Base-by-base conservation (phyloP, 345 rosid species). In the Capsella bursapastoris region DNA sequence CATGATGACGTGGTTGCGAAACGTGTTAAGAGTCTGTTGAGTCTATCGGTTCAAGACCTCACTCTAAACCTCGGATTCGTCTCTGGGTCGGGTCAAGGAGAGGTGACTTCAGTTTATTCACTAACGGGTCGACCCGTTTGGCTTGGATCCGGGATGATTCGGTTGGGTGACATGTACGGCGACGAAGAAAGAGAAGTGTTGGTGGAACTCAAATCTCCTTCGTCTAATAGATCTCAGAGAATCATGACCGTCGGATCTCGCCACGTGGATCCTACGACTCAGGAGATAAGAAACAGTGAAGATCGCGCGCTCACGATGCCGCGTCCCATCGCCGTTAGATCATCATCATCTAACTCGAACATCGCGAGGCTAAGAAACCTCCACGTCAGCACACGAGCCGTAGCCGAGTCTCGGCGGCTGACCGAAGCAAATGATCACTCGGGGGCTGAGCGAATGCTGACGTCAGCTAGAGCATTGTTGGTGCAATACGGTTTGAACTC, bases 341-440 rank as follows among this genome's bases (percentile, higher is more conserved):
- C 92, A 0, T 74, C 88, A 1, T 74, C 88, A 11, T 40, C 43
- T 0, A 44, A 69, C 0, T 70, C 86, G 1, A 51, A 49, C 62
- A 83, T 87, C 75, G 76, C 68, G 67, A 86, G 93, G 78, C 75
- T 90, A 22, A 84, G 86, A 52, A 87, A 81, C 57, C 82, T 88
- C 79, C 98, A 93, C 83, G 80, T 90, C 64, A 82, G 83, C 73
- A 89, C 85, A 14, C 86, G 96, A n/a, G 93, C 97, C 0, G 74
- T 87, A 1, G 97, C 92, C 0, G 97, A 93, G 76, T 85, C 97
- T n/a, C 82, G 92, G 49, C 82, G 93, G 48, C 61, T 89, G 40
- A 63, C 80, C 2, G 90, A 86, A 45, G 82, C 73, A 51, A 68
- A 74, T 37, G 92, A 90, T 65, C 79, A 80, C 3, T 79, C 87